Evolutionary conservation across 768 basidiomycete species (phyloP), one percentile per base, ranked within the genome.

Genomic region (Podaxis rugospora): DNA sequence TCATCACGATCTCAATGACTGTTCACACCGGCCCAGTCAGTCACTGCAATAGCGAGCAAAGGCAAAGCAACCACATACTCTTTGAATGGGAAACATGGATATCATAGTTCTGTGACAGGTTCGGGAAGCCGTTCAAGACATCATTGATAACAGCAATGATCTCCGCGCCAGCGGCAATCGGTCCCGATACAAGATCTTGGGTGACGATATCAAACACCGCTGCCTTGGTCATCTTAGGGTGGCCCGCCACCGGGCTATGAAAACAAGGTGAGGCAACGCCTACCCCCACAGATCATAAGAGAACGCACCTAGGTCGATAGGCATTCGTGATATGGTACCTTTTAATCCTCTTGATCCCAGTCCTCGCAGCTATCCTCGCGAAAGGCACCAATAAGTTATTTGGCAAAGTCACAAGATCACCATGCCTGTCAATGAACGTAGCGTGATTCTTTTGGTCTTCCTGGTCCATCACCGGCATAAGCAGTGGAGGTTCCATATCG

Each of bases 141-240:
- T 87, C 81, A 62, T 83, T 84, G 14, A 85, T 82, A 14, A 93
- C 77, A 2, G 87, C 77, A 51, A 95, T 83, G 1, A 88, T 74
- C 70, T 95, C 93, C 9, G 89, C 90, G 6, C 83, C 84, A 14
- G 91, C 86, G 9, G 89, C 90, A 25, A 82, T 72, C 7, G 86
- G 83, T 1, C 90, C 88, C 21, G 73, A 78, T 44, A 74, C 76
- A 36, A 88, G 67, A 66, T 93, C 92, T 0, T 85, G 85, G 10
- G 89, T 89, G 62, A 95, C 88, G 55, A 95, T 92, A 70, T 95
- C 92, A 63, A 93, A 87, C 21, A 90, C 80, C 0, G 92, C 92
- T 0, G 87, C 89, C 67, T 91, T 92, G 57, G 80, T 78, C 51
- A 80, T 77, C 63, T 83, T 84, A 0, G 91, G 92, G 69, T 93